Evolutionary conservation across 345 rosid species (phyloP).

Genomic region (Toxicodendron radicans): DNA sequence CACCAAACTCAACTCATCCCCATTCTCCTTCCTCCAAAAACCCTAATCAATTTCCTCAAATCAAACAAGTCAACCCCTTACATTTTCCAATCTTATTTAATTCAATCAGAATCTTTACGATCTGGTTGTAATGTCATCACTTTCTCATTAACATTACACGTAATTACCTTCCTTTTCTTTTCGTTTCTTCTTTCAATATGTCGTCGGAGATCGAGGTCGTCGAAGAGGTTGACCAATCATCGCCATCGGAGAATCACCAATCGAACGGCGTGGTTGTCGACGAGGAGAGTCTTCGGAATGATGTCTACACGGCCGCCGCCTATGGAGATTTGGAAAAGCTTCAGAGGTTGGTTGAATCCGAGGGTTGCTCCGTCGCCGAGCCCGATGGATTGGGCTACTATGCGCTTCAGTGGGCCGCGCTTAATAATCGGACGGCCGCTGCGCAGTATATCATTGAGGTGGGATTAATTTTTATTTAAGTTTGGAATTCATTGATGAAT

Average conservation of each 20-base stretch:
- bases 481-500: background rate
- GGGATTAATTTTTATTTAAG: background rate
- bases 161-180: too few species aligned
- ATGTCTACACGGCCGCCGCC: conserved; percentile 92
- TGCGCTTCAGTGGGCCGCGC: conserved; percentile 96
- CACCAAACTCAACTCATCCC: conserved; percentile 12
- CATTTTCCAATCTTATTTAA: background rate
- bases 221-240: conserved; percentile 52
- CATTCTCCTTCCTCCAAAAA: conserved; percentile 36
- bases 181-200: conserved; percentile 36
- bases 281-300: conserved; percentile 69
- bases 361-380: conserved; percentile 82
- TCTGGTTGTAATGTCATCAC: conserved; percentile 20
- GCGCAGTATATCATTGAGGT: conserved; percentile 88
- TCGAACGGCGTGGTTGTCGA: conserved; percentile 24
- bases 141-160: background rate
- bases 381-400: conserved; percentile 91
- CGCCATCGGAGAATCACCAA: conserved; percentile 21
- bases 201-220: conserved; percentile 99
- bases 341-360: conserved; percentile 87
- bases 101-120: conserved; percentile 16
- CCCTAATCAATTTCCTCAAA: conserved; percentile 29
- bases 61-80: conserved; percentile 26
- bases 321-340: conserved; percentile 98
- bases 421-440: conserved; percentile 88